Conservation (phyloP, 257 asterid genomes). For the Capsicum baccatum region DNA sequence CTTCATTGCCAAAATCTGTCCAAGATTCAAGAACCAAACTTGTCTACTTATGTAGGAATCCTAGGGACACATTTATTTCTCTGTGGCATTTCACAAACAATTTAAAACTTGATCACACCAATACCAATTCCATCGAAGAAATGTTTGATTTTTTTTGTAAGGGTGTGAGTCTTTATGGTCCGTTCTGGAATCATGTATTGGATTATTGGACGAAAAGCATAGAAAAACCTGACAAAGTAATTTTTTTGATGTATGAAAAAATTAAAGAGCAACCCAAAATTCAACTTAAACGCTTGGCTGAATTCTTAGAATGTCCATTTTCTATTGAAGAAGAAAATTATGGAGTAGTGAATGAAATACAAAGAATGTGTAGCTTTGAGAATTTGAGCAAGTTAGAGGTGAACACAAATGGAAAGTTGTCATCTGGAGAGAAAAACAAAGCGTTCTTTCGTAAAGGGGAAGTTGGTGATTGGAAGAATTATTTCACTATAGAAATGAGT, state of each 20-base stretch:
- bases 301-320: constrained; percentile 26
- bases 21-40: constrained; percentile 15
- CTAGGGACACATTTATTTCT: constrained; percentile 31
- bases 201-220: constrained; percentile 25
- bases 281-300: not conserved
- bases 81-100: constrained; percentile 30
- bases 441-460: not conserved
- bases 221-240: constrained; percentile 1
- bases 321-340: constrained; percentile 23
- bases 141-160: constrained; percentile 31
- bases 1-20: constrained; percentile 22
- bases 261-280: not conserved
- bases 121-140: not conserved
- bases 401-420: constrained; percentile 21
- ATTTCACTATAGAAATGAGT: not conserved
- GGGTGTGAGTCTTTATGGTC: constrained; percentile 18
- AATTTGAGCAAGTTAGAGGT: constrained; percentile 31
- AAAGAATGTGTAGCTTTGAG: constrained; percentile 17
- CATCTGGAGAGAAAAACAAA: not conserved
- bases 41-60: constrained; percentile 33
- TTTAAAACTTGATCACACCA: not conserved
- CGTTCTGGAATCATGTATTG: constrained; percentile 33
- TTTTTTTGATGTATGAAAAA: constrained; percentile 34
- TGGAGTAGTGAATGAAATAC: constrained; percentile 28
- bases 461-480: constrained; percentile 33